These are phyloP conservation scores for Saturnispora sanitii DNA, from an alignment of 805 yeast genomes.

Conservation along the genomic window DNA sequence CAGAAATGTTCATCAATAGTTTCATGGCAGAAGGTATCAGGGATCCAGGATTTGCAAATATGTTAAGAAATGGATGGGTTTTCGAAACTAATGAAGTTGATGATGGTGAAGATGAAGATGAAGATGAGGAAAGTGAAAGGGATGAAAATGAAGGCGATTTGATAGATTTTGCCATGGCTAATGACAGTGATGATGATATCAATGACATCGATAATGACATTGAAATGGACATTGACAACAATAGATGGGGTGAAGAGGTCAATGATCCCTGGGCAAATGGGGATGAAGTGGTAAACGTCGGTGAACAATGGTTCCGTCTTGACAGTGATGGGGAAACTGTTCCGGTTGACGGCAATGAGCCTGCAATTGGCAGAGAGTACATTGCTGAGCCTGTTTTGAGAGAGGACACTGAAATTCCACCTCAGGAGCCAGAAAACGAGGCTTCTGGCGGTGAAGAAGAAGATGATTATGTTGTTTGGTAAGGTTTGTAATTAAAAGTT, in stretches of 20 bases:
- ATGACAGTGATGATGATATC: conserved; percentile 12
- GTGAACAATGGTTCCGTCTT: not conserved
- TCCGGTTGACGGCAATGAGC: not conserved
- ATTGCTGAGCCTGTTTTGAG: not conserved
- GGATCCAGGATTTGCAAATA: conserved; percentile 7
- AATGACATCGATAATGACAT: conserved; percentile 11
- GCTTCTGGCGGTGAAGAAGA: conserved; percentile 1
- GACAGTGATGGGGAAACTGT: not conserved
- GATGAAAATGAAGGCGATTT: conserved; percentile 16
- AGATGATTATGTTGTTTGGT: conserved; percentile 7
- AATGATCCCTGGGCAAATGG: not conserved
- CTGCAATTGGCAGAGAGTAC: not conserved
- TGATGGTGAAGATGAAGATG: conserved; percentile 2
- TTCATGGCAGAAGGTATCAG: conserved; percentile 4
- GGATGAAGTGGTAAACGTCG: not conserved
- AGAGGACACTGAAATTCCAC: not conserved
- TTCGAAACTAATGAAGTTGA: conserved; percentile 15
- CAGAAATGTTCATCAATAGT: conserved; percentile 3
- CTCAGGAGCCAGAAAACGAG: not conserved
- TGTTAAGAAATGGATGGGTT: conserved; percentile 7
- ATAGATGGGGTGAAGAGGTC: not conserved
- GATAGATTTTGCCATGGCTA: conserved; percentile 1
- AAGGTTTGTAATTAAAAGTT: not conserved
- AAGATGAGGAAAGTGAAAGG: conserved; percentile 13
- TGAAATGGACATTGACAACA: conserved; percentile 1